Evolutionary conservation across 331 rosid species (phyloP), one percentile per base, ranked within the genome.

Genomic region (Pyrus hybrid): DNA sequence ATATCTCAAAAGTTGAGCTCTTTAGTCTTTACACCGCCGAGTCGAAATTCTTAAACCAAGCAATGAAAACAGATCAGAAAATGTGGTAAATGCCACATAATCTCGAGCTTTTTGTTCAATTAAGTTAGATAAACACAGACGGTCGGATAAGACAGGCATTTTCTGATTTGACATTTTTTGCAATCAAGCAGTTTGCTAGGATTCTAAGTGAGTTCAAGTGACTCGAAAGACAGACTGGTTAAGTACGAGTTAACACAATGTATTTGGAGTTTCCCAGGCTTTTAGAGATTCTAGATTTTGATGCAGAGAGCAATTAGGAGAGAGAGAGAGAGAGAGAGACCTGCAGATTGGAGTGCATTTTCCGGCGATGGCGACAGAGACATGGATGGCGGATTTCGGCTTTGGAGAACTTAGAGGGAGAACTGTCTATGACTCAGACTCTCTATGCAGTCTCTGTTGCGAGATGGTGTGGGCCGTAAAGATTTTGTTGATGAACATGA

Each of bases 1-100:
- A 68, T 79, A 67, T 63, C 68, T 22, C 61, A 69, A 45, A 45
- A 82, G 77, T 37, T 64, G 56, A 62, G 69, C 66, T 70, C 62
- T 65, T 77, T 61, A 53, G 62, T 70, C 62, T 65, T 77, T 61
- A 53, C 6, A 58, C 69, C 9, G 18, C 37, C 37, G 37, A 33
- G 37, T 33, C 72, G 54, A 47, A 32, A 73, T 8, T 9, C 33
- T 45, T 20, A 4, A 70, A 9, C 23, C 58, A 51, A 51, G 25
- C 18, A 53, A 14, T 7, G 20, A 3, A 0, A 70, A 17, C 25
- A 26, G 23, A 65, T 65, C 1, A 33, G 9, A 65, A 18, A 47
- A 65, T 65, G 70, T 32, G 70, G 47, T 11, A 65, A 65, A 29
- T 29, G 18, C 7, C 25, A 71, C 12, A 21, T n/a, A 13, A 2